Percentiles rank a stretch among this genome's conserved stretches.
Conservation (phyloP, 441 rosid genomes). For the Arabidopsis lyrata region DNA sequence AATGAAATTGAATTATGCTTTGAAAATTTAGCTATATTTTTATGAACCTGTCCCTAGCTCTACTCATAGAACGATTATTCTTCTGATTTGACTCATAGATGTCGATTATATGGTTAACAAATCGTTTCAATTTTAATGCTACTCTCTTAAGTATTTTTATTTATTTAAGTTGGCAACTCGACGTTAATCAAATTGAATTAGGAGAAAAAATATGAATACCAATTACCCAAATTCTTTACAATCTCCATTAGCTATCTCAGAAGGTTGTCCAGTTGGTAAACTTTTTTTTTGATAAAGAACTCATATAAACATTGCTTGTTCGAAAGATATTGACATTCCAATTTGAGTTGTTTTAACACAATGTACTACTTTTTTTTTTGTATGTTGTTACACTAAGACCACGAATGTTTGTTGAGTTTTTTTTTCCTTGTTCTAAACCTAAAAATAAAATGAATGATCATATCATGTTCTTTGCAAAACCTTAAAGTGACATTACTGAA, state of each 20-base stretch:
- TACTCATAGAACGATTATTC: background rate
- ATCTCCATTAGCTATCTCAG: too few relatives aligned
- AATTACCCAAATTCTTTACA: too few relatives aligned
- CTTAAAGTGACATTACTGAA: background rate
- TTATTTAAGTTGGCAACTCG: background rate
- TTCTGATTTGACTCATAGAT: background rate
- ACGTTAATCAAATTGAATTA: background rate
- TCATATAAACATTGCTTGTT: too few relatives aligned
- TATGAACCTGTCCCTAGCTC: background rate
- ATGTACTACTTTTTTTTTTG: too few relatives aligned
- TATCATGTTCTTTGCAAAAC: too few relatives aligned
- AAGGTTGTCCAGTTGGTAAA: too few relatives aligned
- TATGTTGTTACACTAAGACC: too few relatives aligned
- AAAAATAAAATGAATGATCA: background rate
- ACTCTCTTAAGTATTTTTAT: background rate
- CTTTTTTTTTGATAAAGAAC: too few relatives aligned
- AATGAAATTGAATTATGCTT: background rate
- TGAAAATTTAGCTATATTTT: background rate
- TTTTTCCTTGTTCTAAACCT: too few relatives aligned
- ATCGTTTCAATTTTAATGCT: background rate
- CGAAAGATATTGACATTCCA: too few relatives aligned
- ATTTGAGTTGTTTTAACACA: too few relatives aligned
- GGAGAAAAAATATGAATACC: background rate
- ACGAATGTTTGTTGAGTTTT: too few relatives aligned
- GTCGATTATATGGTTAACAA: background rate